phyloP scores from a whole-genome alignment of 1,284 basidiomycete species.

The Somion occarium region DNA sequence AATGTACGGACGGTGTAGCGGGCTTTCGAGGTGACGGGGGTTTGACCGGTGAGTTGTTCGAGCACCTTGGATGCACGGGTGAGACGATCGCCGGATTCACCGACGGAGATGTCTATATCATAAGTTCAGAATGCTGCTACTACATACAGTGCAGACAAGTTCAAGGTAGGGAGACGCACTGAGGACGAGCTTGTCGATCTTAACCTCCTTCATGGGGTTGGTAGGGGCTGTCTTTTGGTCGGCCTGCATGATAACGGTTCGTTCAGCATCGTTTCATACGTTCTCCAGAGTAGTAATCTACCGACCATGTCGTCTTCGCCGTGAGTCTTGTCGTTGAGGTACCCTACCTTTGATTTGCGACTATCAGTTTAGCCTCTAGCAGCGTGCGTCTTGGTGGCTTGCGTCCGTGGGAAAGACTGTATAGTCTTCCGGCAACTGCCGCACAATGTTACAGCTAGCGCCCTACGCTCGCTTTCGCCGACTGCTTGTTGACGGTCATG shows the following conservation, averaged over 20 bases:
- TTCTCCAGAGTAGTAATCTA: not conserved
- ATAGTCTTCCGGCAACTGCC: not conserved
- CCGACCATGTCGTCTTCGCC: conserved; percentile 19
- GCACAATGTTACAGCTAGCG: not conserved
- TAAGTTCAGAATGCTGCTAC: not conserved
- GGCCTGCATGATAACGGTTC: conserved; percentile 47
- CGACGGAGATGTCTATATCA: conserved; percentile 92
- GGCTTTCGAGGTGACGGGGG: conserved; percentile 98
- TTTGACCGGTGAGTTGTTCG: conserved; percentile 99
- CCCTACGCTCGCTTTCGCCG: too few species aligned
- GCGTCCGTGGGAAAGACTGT: not conserved
- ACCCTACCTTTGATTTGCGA: conserved; percentile 5
- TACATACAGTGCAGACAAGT: not conserved
- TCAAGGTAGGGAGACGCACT: conserved; percentile 53
- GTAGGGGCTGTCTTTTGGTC: conserved; percentile 85
- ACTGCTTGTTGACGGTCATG: too few species aligned
- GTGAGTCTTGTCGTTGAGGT: conserved; percentile 17
- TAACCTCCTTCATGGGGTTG: conserved; percentile 95
- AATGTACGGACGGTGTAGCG: conserved; percentile 99
- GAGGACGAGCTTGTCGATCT: conserved; percentile 99
- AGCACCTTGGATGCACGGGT: conserved; percentile 99
- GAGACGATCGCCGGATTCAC: conserved; percentile 98
- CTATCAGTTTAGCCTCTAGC: not conserved
- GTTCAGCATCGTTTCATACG: not conserved
- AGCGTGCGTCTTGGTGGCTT: not conserved